Percentiles rank a stretch among this genome's conserved stretches.
phyloP scores from a whole-genome alignment of 768 basidiomycete genomes.

The Tulasnella sp. region DNA sequence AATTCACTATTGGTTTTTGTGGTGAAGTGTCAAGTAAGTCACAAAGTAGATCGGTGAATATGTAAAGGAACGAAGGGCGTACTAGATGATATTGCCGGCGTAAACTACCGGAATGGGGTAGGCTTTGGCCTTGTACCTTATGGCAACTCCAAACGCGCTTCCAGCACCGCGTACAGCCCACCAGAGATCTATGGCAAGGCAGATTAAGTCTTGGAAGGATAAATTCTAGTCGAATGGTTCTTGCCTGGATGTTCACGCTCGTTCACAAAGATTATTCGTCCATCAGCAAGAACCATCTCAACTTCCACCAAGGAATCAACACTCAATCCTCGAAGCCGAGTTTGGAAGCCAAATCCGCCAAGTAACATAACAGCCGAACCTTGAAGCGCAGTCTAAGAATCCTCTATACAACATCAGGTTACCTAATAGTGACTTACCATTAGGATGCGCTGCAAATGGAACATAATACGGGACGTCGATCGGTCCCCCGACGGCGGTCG shows the following conservation, averaged over 20 bases:
- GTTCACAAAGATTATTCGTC: constrained; percentile 74
- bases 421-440: constrained; percentile 56
- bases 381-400: neutral
- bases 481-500: constrained; percentile 54
- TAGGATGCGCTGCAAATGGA: constrained; percentile 79
- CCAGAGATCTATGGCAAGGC: constrained; percentile 74
- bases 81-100: constrained; percentile 93
- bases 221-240: constrained; percentile 36
- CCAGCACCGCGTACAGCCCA: constrained; percentile 89
- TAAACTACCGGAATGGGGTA: constrained; percentile 89
- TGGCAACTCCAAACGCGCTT: constrained; percentile 78
- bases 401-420: too few species aligned
- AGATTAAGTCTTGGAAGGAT: too few species aligned
- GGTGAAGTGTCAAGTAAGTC: neutral
- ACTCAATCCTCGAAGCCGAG: constrained; percentile 80
- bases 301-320: constrained; percentile 90
- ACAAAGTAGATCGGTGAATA: constrained; percentile 31
- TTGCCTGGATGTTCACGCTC: constrained; percentile 71
- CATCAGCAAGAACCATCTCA: constrained; percentile 90
- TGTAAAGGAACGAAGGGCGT: constrained; percentile 44
- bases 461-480: constrained; percentile 76
- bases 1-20: constrained; percentile 68
- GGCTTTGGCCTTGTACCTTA: constrained; percentile 87
- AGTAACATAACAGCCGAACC: constrained; percentile 45
- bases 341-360: constrained; percentile 88